Evolutionary conservation across 805 yeast species (phyloP).

Genomic region (Ogataea paraovalis): DNA sequence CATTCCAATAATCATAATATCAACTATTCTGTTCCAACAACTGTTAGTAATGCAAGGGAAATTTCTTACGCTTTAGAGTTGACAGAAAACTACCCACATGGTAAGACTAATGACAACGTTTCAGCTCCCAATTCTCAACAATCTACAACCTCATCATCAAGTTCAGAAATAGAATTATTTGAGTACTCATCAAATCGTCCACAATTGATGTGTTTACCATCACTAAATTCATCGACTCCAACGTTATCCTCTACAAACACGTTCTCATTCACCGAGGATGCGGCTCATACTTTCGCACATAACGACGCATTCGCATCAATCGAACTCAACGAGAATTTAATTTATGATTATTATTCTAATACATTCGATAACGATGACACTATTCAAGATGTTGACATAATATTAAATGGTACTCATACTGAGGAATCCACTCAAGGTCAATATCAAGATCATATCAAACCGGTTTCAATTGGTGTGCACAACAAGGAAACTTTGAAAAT

Average conservation of each 20-base stretch:
- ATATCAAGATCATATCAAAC: background rate
- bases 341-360: background rate
- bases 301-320: background rate
- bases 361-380: background rate
- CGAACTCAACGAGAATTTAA: background rate
- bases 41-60: too few species aligned
- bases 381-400: background rate
- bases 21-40: too few species aligned
- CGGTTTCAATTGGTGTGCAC: background rate
- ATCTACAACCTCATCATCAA: background rate
- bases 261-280: background rate
- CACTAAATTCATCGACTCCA: background rate
- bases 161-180: background rate
- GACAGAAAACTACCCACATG: too few species aligned
- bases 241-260: background rate
- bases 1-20: too few species aligned
- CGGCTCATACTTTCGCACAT: background rate
- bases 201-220: background rate
- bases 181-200: background rate
- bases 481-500: background rate
- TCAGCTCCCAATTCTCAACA: background rate
- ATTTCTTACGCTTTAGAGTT: too few species aligned
- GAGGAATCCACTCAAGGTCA: background rate
- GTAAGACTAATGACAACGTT: background rate
- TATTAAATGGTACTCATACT: background rate